Conservation (phyloP, 495 filamentous ascomycete genomes). For the Saxophila tyrrhenica region DNA sequence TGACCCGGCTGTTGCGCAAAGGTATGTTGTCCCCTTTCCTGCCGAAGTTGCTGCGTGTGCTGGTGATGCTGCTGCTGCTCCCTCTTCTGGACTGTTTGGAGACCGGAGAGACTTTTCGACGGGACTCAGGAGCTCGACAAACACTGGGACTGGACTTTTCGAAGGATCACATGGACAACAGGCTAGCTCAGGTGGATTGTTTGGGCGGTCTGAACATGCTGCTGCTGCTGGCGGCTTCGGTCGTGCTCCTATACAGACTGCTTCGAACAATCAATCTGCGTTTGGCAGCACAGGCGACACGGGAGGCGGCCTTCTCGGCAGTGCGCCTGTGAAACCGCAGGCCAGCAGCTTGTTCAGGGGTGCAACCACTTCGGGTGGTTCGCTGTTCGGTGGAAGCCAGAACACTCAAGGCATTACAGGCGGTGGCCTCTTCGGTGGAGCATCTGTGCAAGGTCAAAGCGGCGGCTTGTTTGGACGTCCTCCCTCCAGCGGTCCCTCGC, state of each 20-base stretch:
- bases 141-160: not conserved
- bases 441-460: not conserved
- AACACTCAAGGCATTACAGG: not conserved
- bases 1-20: conserved; percentile 4
- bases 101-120: not conserved
- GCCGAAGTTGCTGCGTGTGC: not conserved
- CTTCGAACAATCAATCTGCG: not conserved
- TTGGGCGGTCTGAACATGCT: not conserved
- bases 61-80: not conserved
- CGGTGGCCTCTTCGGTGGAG: not conserved
- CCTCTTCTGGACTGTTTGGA: not conserved
- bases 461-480: not conserved
- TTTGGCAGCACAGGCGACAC: not conserved
- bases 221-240: not conserved
- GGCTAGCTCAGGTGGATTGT: not conserved
- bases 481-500: no score
- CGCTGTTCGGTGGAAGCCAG: not conserved
- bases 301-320: no score
- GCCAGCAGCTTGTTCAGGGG: not conserved
- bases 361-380: not conserved
- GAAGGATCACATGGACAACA: not conserved
- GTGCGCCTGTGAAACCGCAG: not conserved
- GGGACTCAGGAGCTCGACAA: not conserved
- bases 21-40: conserved; percentile 12
- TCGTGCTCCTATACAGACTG: not conserved